Evolutionary conservation across 352 stramenopile genomes (phyloP), one percentile per base, ranked within the genome.

Genomic region (Globisporangium paroecandrum): DNA sequence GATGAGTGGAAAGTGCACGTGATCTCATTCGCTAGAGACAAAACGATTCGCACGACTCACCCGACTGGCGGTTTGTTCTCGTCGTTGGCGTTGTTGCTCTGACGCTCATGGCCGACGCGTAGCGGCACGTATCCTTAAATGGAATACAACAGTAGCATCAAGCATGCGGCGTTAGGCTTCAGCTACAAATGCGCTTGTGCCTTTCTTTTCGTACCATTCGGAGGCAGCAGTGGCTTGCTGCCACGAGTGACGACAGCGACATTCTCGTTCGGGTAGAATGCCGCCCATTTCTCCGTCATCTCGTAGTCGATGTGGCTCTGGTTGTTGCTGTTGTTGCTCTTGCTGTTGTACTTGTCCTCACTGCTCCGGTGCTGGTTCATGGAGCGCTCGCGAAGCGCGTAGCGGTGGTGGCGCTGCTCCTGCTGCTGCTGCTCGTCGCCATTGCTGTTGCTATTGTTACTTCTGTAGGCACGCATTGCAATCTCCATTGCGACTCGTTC

Each of bases 221-320:
- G 79, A 6, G 82, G 84, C n/a, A 85, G 61, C 29, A 78, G 78
- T 29, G 82, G 77, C 36, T 86, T 77, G 47, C 76, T 73, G 13
- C 85, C 72, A 32, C 69, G 82, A 41, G 77, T 89, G 66, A 92
- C 81, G 38, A 92, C 77, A 20, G 71, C 79, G 32, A 92, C 72
- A 41, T 83, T 63, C 53, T 79, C 71, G 41, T 76, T 80, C 22
- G 81, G 79, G 54, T 92, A 92, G 61, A 83, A 81, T 29, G 74
- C 67, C 22, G 71, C 65, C 82, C 82, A 90, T 61, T 83, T 79
- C 57, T 86, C 72, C 22, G 74, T 85, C 10, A 75, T 53, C 24
- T 58, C 55, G 12, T 32, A 4, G 43, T 72, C 67, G 41, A 70
- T 51, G 25, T 58, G 55, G 43, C 58, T 49, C 36, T 53, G 49